Conservation (phyloP, 176 grass and related monocot species). For the Triticum monococcum region DNA sequence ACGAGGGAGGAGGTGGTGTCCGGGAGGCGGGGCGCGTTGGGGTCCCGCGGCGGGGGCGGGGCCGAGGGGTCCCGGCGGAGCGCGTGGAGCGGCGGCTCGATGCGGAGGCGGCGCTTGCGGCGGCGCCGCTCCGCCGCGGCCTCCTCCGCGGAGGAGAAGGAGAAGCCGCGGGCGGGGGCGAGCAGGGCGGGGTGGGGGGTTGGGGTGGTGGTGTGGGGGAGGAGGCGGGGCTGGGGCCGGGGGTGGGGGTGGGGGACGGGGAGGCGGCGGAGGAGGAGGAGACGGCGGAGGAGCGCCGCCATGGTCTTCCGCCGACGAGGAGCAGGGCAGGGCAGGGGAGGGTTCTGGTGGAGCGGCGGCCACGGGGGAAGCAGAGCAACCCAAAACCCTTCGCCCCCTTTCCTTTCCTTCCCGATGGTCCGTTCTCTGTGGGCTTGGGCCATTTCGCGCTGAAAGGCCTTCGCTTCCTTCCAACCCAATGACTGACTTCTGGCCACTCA, state of each 20-base stretch:
- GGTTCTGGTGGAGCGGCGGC: not conserved
- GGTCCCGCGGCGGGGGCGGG: conserved; percentile 26
- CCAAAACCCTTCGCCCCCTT: not conserved
- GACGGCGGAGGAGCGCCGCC: conserved; percentile 11
- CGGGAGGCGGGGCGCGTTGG: conserved; percentile 36
- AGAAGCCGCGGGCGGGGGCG: not conserved
- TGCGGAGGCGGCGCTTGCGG: conserved; percentile 59
- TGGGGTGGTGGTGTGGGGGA: not conserved
- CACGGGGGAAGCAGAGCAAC: not conserved
- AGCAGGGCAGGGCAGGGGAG: not conserved
- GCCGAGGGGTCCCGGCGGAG: conserved; percentile 31
- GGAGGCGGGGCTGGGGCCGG: not conserved
- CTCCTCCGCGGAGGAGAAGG: conserved; percentile 29
- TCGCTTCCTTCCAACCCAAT: too few relatives aligned
- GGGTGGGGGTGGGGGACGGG: not conserved
- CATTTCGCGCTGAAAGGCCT: not conserved
- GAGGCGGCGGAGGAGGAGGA: conserved; percentile 3
- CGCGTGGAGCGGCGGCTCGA: conserved; percentile 62
- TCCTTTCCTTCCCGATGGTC: too few relatives aligned
- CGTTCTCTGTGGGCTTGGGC: not conserved
- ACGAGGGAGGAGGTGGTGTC: conserved; percentile 51
- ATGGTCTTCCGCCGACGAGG: not conserved
- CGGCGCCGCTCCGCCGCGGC: conserved; percentile 56
- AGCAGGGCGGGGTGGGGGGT: not conserved
- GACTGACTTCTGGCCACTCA: too few relatives aligned